Evolutionary conservation across 768 basidiomycete species (phyloP).

Genomic region (Holtermanniella nyarrowii): DNA sequence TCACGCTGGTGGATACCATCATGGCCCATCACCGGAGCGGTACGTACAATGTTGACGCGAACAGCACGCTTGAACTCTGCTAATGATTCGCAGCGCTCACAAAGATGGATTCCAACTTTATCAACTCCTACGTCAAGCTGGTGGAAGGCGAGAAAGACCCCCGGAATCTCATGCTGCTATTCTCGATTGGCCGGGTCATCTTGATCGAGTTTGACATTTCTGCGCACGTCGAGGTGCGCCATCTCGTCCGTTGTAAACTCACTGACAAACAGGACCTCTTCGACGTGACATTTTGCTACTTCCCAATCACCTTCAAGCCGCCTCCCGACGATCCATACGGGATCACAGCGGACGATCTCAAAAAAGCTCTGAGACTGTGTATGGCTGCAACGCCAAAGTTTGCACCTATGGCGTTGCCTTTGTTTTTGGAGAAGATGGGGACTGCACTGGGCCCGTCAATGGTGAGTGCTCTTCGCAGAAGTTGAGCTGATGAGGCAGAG

Average conservation of each 20-base stretch:
- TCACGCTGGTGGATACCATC: constrained; percentile 66
- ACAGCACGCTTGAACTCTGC: background rate
- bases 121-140: constrained; percentile 63
- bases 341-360: constrained; percentile 79
- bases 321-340: constrained; percentile 89
- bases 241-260: constrained; percentile 1
- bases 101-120: constrained; percentile 59
- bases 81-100: constrained; percentile 51
- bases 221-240: constrained; percentile 61
- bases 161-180: constrained; percentile 78
- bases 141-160: constrained; percentile 97
- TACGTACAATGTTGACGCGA: constrained; percentile 31
- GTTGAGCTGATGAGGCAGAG: constrained; percentile 47
- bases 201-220: constrained; percentile 77
- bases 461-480: constrained; percentile 44
- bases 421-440: constrained; percentile 84
- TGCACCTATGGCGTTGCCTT: constrained; percentile 69
- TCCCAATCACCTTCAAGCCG: constrained; percentile 92
- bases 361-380: constrained; percentile 53
- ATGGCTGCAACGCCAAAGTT: constrained; percentile 70
- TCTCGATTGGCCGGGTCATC: constrained; percentile 75
- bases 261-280: constrained; percentile 58
- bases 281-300: constrained; percentile 94
- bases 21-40: constrained; percentile 61
- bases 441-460: constrained; percentile 73